Evolutionary conservation across 805 yeast genomes (phyloP).

Genomic region (Wickerhamomyces xylosicus): DNA sequence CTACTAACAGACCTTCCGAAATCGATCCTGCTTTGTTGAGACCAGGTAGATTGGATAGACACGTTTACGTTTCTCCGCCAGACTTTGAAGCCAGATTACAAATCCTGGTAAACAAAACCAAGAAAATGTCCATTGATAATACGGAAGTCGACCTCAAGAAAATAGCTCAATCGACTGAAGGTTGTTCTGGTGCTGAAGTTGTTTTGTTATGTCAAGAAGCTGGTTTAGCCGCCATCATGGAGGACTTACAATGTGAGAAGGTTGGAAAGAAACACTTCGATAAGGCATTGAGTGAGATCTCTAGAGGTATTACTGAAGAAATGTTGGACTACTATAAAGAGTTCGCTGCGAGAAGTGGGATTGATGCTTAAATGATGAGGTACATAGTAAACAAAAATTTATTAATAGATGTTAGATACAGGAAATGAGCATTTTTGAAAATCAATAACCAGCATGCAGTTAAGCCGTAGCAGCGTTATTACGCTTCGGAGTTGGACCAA

Average conservation of each 20-base stretch:
- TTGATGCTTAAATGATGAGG: slow-evolving; percentile 14
- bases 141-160: slow-evolving; percentile 37
- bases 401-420: too few relatives aligned
- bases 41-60: slow-evolving; percentile 93
- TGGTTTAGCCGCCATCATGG: slow-evolving; percentile 90
- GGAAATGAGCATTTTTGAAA: too few relatives aligned
- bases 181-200: slow-evolving; percentile 96
- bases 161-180: slow-evolving; percentile 62
- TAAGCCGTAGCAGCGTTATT: too few relatives aligned
- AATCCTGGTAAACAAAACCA: slow-evolving; percentile 61
- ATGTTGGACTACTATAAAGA: slow-evolving; percentile 70
- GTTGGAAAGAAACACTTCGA: slow-evolving; percentile 65
- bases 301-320: slow-evolving; percentile 74
- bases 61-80: slow-evolving; percentile 89
- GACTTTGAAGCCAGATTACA: slow-evolving; percentile 71
- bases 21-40: slow-evolving; percentile 89
- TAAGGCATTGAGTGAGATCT: slow-evolving; percentile 54
- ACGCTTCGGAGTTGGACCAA: too few relatives aligned
- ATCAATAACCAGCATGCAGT: too few relatives aligned
- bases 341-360: slow-evolving; percentile 31
- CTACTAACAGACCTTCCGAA: slow-evolving; percentile 90
- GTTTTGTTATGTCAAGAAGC: slow-evolving; percentile 91
- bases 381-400: neutral
- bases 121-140: slow-evolving; percentile 44
- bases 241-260: slow-evolving; percentile 38